Evolutionary conservation across 2,329 filamentous ascomycete species (phyloP), one percentile per base, ranked within the genome.

Genomic region (Pseudogymnoascus sp.): DNA sequence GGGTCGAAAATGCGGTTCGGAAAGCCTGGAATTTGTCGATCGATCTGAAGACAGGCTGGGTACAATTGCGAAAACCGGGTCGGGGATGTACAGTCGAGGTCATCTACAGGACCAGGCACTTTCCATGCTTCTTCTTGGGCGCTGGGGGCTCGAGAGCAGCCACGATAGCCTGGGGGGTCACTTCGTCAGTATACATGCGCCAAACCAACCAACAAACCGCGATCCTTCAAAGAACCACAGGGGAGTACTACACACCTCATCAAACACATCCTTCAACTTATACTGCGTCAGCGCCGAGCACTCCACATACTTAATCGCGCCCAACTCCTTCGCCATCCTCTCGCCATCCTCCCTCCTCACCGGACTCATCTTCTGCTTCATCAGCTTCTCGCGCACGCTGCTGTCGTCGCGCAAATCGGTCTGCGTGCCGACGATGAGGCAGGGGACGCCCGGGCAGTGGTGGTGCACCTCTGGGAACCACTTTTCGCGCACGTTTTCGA

Each of bases 401-500:
- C 85, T 80, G 71, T 97, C 95, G 68, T 97, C 92, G 73, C 95
- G 84, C 78, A 99, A 82, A 87, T 99, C 95, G 67, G 93, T 93
- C 79, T 99, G 95, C 23, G 95, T 99, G 71, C 95, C 95, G 66
- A 99, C 95, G 69, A 99, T 97, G 68, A 99, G 83, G 82, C 95
- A 97, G 62, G 95, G 95, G 38, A 99, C 95, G 68, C 95, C 95
- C 16, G 95, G 95, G 76, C 95, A 99, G 79, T 99, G 95, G 78
- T 99, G 95, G 76, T 96, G 93, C 46, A 99, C 95, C 79, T 99
- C 95, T 53, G 95, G 95, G 73, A 97, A 96, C 93, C 93, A 97
- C 78, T 97, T 97, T 82, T 97, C 93, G 73, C 93, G 88, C 61
- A 97, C 95, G 89, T 99, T 99, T 77, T 99, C 95, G 77, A 99